Evolutionary conservation across 495 filamentous ascomycete genomes (phyloP).

Genomic region (Xylaria castorea): DNA sequence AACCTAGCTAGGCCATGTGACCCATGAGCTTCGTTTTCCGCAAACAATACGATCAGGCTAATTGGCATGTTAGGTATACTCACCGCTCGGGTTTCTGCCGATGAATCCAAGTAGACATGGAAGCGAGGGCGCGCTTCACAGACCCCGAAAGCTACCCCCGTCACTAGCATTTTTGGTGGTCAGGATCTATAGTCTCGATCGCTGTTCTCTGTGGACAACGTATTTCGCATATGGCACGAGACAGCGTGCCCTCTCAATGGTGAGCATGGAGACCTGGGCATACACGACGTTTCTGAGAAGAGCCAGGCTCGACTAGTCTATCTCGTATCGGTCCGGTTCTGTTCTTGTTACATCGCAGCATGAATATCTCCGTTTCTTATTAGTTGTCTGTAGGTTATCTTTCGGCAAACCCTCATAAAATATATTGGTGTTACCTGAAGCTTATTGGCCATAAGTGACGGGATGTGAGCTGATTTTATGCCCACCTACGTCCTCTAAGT

Average conservation of each 20-base stretch:
- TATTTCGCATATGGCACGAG: background rate
- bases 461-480: slow-evolving; percentile 26
- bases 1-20: slow-evolving; percentile 11
- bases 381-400: slow-evolving; percentile 1
- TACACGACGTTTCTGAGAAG: slow-evolving; percentile 4
- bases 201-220: background rate
- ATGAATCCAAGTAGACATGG: slow-evolving; percentile 4
- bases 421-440: slow-evolving; percentile 6
- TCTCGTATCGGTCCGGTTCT: slow-evolving; percentile 29
- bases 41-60: slow-evolving; percentile 16
- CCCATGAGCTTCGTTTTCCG: slow-evolving; percentile 3
- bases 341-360: slow-evolving; percentile 27
- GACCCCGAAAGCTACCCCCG: background rate
- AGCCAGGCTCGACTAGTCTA: slow-evolving; percentile 9
- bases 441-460: slow-evolving; percentile 18
- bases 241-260: background rate
- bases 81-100: background rate
- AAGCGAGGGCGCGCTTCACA: background rate
- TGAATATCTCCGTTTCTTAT: slow-evolving; percentile 6
- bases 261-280: background rate
- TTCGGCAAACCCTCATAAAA: slow-evolving; percentile 16
- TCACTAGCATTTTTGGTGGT: slow-evolving; percentile 7
- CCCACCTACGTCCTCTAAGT: background rate
- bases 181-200: slow-evolving; percentile 4
- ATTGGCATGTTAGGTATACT: slow-evolving; percentile 7